phyloP scores from a whole-genome alignment of 2,329 filamentous ascomycete genomes.

The Chrysoporthe austroafricana region DNA sequence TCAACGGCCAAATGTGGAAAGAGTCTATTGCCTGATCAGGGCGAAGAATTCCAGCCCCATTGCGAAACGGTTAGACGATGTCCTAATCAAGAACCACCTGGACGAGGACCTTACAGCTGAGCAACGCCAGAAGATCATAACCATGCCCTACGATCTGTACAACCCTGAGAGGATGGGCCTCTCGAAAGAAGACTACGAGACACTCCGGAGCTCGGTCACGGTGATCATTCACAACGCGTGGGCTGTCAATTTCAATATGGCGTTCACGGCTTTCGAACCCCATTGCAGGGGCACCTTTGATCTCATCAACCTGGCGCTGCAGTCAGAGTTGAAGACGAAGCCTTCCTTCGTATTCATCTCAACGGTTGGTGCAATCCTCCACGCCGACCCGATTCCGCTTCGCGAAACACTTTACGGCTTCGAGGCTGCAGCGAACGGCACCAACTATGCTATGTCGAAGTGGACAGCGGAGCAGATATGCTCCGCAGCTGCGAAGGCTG shows the following conservation, averaged over 20 bases:
- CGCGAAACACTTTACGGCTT: neutral
- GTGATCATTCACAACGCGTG: slow-evolving; percentile 11
- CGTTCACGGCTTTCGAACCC: neutral
- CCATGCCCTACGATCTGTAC: neutral
- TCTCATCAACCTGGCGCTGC: slow-evolving; percentile 5
- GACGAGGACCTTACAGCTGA: neutral
- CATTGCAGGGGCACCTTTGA: neutral
- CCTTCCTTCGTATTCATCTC: slow-evolving; percentile 6
- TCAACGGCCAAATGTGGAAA: neutral
- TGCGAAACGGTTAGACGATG: neutral
- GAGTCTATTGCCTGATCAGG: slow-evolving; percentile 3
- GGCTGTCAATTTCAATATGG: slow-evolving; percentile 6
- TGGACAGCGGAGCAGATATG: slow-evolving; percentile 17
- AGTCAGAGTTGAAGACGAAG: neutral
- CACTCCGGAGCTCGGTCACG: slow-evolving; percentile 9
- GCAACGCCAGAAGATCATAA: slow-evolving; percentile 1
- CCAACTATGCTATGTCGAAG: neutral
- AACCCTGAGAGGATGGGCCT: neutral
- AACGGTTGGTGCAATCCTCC: neutral
- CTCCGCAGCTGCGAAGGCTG: slow-evolving; percentile 3
- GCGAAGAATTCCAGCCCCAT: neutral
- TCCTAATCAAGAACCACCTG: slow-evolving; percentile 1
- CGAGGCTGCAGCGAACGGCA: neutral
- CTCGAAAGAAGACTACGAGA: slow-evolving; percentile 2
- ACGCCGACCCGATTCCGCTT: neutral